Evolutionary conservation across 2,329 filamentous ascomycete genomes (phyloP), one percentile per base, ranked within the genome.

Genomic region (Zalaria sp.): DNA sequence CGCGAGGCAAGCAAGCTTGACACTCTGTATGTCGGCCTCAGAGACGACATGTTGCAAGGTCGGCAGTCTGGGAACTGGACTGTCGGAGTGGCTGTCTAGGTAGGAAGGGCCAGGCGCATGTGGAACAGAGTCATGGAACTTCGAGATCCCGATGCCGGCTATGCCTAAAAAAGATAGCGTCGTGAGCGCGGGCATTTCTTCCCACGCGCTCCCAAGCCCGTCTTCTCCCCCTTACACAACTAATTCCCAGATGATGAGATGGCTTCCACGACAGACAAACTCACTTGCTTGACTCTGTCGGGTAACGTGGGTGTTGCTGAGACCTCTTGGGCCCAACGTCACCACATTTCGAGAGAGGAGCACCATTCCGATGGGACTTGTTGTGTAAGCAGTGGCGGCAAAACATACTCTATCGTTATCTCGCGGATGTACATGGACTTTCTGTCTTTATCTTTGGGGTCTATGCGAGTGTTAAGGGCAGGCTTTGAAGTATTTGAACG

Each of bases 161-260:
- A 18, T 18, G 18, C 18, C 18, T 18, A 18, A 18, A 2, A 18
- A 18, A 18, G 18, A 18, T 18, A 18, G 18, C 18, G 18, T 18
- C 18, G 18, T 18, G 18, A 18, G 18, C 18, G 18, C 18, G 18
- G 18, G 18, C 2, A 18, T 18, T 18, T 18, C 18, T 18, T 18
- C 18, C 18, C 18, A 18, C 18, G 18, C 18, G 18, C 18, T 18
- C 18, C 18, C 18, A 18, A 18, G 18, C 18, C 18, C 18, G 52
- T 55, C 47, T 59, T 53, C 51, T 62, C 67, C 64, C 72, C 69
- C 64, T 59, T 63, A 75, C 62, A 72, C 77, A 84, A 85, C 80
- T 85, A 85, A 76, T 75, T 74, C 79, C 80, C 78, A 75, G 60
- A 70, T 81, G 81, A 87, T 73, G 81, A 83, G 78, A 68, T 68